phyloP scores from a whole-genome alignment of 257 asterid genomes.

The Solanum pinnatisectum region DNA sequence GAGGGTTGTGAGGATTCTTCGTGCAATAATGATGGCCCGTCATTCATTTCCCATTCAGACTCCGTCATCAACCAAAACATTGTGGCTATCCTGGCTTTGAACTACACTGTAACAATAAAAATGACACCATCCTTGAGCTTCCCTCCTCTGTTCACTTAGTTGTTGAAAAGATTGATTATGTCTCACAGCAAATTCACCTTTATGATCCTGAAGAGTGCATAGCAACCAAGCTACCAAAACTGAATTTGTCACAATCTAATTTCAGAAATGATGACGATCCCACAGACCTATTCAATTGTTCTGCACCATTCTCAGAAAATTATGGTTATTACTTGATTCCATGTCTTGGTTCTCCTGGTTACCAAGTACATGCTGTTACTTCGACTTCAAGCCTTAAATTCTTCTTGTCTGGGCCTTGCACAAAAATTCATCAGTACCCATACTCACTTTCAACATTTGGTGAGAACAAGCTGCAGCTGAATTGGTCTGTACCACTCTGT shows the following conservation, averaged over 20 bases:
- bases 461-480: background rate
- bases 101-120: background rate
- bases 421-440: background rate
- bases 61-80: background rate
- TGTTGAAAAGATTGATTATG: background rate
- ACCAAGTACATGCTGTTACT: background rate
- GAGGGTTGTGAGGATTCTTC: background rate
- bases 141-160: background rate
- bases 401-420: background rate
- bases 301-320: background rate
- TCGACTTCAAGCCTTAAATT: rapidly evolving
- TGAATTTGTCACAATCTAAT: background rate
- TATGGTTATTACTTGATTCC: background rate
- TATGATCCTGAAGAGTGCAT: background rate
- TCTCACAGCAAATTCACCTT: background rate
- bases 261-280: background rate
- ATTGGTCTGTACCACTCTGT: background rate
- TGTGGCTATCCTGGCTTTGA: background rate
- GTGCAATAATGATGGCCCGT: background rate
- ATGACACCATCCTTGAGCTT: background rate
- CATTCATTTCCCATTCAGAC: background rate
- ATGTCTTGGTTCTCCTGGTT: background rate
- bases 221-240: background rate
- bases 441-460: background rate
- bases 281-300: background rate